Evolutionary conservation across 176 grass and related monocot genomes (phyloP).

Genomic region (sorghum (Sorghum bicolor)): Sorghum_bicolor_NCBIv3 NC_012873.2:65501501-65502000

Average conservation of each 20-base stretch:
- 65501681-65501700: too few species aligned
- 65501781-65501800: not conserved
- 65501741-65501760: not conserved
- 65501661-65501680: too few species aligned
- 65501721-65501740: not conserved
- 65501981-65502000: not conserved
- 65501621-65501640: not conserved
- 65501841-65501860: not conserved
- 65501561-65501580: constrained; percentile 20
- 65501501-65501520: constrained; percentile 24
- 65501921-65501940: not conserved
- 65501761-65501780: not conserved
- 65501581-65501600: not conserved
- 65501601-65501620: not conserved
- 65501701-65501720: too few species aligned
- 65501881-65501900: not conserved
- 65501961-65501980: not conserved
- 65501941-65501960: not conserved
- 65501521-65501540: not conserved
- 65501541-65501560: not conserved
- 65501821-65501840: not conserved
- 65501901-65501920: not conserved
- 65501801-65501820: not conserved
- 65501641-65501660: not conserved
- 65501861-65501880: not conserved